Conservation (phyloP, 2,329 filamentous ascomycete genomes). For the Diaporthe sp. region DNA sequence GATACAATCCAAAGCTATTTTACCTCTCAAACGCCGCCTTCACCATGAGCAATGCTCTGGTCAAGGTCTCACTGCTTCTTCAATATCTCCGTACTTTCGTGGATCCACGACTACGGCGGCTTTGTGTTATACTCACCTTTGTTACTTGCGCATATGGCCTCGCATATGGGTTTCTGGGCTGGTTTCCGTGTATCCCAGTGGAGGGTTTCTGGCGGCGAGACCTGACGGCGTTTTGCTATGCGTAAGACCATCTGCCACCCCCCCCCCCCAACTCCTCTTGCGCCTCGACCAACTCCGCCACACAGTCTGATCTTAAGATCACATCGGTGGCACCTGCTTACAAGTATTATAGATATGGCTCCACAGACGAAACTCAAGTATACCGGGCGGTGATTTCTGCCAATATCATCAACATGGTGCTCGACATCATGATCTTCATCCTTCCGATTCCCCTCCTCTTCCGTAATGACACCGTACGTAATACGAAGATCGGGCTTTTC, state of each 20-base stretch:
- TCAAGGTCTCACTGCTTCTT: slow-evolving; percentile 44
- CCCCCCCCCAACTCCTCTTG: no score
- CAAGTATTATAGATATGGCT: slow-evolving; percentile 49
- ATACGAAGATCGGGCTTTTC: slow-evolving; percentile 49
- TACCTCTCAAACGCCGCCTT: slow-evolving; percentile 43
- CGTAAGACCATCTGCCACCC: neutral
- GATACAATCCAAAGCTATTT: slow-evolving; percentile 31
- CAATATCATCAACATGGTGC: slow-evolving; percentile 48
- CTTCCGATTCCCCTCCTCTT: slow-evolving; percentile 51
- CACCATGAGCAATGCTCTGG: slow-evolving; percentile 42
- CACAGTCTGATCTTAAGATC: neutral
- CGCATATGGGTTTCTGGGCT: slow-evolving; percentile 45
- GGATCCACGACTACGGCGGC: neutral
- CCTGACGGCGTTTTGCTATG: neutral
- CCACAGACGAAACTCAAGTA: slow-evolving; percentile 45
- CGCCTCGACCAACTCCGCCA: no score
- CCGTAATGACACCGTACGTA: slow-evolving; percentile 45
- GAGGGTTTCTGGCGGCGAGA: slow-evolving; percentile 43
- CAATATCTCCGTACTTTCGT: slow-evolving; percentile 44
- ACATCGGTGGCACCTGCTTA: neutral
- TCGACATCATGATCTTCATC: slow-evolving; percentile 51
- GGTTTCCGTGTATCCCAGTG: slow-evolving; percentile 47
- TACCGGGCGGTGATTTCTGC: slow-evolving; percentile 48
- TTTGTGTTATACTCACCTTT: slow-evolving; percentile 41
- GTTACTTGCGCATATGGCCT: slow-evolving; percentile 44